A percentile compares a stretch with the other conserved stretches of the same genome.
Conservation (phyloP, 345 rosid species). For the Salix dunnii region DNA sequence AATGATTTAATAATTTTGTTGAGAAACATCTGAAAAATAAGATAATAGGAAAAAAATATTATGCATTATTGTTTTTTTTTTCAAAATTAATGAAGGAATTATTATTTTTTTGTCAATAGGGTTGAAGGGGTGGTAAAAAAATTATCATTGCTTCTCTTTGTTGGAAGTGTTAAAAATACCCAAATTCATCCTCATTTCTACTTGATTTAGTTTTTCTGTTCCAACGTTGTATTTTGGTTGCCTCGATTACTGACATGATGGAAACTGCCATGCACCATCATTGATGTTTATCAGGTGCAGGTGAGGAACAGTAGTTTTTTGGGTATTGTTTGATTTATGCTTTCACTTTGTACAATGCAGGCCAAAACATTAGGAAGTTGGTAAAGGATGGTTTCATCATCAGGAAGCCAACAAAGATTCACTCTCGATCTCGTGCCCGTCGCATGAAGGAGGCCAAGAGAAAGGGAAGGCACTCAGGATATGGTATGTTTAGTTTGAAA, state of each 20-base stretch:
- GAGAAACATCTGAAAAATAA: too few species aligned
- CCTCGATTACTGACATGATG: background rate
- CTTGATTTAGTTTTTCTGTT: background rate
- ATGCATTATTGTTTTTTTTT: too few species aligned
- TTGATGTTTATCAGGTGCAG: background rate
- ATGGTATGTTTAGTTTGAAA: slow-evolving; percentile 44
- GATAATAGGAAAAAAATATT: too few species aligned
- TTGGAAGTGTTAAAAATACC: too few species aligned
- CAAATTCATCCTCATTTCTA: background rate
- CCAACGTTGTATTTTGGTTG: background rate
- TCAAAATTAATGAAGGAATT: too few species aligned
- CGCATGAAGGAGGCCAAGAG: slow-evolving; percentile 82
- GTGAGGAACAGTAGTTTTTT: too few species aligned
- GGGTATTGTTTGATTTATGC: background rate
- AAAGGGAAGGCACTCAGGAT: slow-evolving; percentile 96
- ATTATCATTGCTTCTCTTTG: too few species aligned
- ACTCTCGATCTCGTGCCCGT: slow-evolving; percentile 90
- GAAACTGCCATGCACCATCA: background rate
- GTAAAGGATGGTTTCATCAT: slow-evolving; percentile 96
- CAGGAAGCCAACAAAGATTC: slow-evolving; percentile 96
- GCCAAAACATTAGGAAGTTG: slow-evolving; percentile 88
- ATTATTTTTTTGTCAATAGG: too few species aligned
- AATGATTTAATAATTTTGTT: background rate
- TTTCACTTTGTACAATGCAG: slow-evolving; percentile 27
- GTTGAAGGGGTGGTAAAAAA: too few species aligned